Percentiles rank a stretch among this genome's conserved stretches.
phyloP scores from a whole-genome alignment of 2,329 filamentous ascomycete species.

The Scytalidium sp. region DNA sequence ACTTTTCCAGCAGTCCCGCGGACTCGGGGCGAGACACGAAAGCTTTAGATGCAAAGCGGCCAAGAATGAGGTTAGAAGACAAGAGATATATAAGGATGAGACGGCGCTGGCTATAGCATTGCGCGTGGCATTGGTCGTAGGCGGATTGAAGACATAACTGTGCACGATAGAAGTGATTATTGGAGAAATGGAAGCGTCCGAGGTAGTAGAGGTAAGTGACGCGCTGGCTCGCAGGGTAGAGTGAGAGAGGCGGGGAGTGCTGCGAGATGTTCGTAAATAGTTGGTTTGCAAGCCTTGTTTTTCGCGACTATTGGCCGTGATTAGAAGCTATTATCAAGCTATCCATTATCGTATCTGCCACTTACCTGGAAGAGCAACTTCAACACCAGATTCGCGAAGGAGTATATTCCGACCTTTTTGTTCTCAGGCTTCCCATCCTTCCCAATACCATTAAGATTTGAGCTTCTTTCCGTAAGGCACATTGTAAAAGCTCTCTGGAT shows the following conservation, averaged over 20 bases:
- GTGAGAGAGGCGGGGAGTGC: slow-evolving; percentile 74
- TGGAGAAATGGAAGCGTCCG: slow-evolving; percentile 83
- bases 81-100: slow-evolving; percentile 83
- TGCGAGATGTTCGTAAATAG: slow-evolving; percentile 87
- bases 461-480: slow-evolving; percentile 77
- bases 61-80: slow-evolving; percentile 77
- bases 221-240: slow-evolving; percentile 82
- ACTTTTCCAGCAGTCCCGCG: slow-evolving; percentile 59
- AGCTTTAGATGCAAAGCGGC: slow-evolving; percentile 69
- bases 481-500: slow-evolving; percentile 90
- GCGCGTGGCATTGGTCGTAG: slow-evolving; percentile 72
- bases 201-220: slow-evolving; percentile 95
- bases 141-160: slow-evolving; percentile 73
- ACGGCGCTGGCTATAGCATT: slow-evolving; percentile 72
- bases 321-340: not conserved
- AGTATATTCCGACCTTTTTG: slow-evolving; percentile 84
- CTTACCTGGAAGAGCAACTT: slow-evolving; percentile 80
- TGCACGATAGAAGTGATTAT: slow-evolving; percentile 77
- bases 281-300: slow-evolving; percentile 79
- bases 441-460: slow-evolving; percentile 50
- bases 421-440: slow-evolving; percentile 68
- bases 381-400: slow-evolving; percentile 86
- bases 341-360: slow-evolving; percentile 5
- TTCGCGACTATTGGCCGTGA: slow-evolving; percentile 57
- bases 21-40: slow-evolving; percentile 73